A percentile compares a stretch with the other conserved stretches of the same genome.
phyloP scores from a whole-genome alignment of 768 basidiomycete genomes.

The Lactarius trivialis region DNA sequence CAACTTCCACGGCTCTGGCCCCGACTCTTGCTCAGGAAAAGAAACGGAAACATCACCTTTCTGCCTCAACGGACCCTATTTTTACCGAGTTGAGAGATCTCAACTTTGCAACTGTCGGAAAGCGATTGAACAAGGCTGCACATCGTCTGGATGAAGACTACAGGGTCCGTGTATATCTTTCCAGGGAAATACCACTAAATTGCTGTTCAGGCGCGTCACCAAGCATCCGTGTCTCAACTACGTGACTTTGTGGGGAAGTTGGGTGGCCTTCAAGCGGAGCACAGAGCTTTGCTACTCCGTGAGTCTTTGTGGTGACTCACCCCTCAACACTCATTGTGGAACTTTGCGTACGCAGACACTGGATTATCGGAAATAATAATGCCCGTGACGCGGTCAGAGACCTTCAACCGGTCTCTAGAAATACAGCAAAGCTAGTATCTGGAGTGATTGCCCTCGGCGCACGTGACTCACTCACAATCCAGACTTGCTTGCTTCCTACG shows the following conservation, averaged over 20 bases:
- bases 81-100: constrained; percentile 80
- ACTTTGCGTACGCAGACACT: constrained; percentile 55
- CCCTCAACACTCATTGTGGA: not conserved
- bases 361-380: constrained; percentile 89
- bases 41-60: constrained; percentile 85
- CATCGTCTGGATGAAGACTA: constrained; percentile 87
- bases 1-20: constrained; percentile 38
- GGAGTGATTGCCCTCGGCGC: not conserved
- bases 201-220: constrained; percentile 59
- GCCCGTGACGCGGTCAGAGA: constrained; percentile 73
- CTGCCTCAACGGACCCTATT: constrained; percentile 71
- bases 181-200: not conserved
- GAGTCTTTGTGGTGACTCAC: constrained; percentile 31
- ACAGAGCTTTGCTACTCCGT: constrained; percentile 86
- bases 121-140: constrained; percentile 72
- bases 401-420: constrained; percentile 89
- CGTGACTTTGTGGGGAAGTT: constrained; percentile 94
- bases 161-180: constrained; percentile 45
- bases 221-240: constrained; percentile 86
- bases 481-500: constrained; percentile 95
- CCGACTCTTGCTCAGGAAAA: constrained; percentile 62
- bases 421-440: constrained; percentile 78
- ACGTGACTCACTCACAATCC: constrained; percentile 13
- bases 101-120: constrained; percentile 88
- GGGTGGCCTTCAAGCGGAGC: constrained; percentile 87